These are phyloP conservation scores for Diplogelasinospora grovesii DNA, from an alignment of 495 filamentous ascomycete genomes.

Conservation along the genomic window DNA sequence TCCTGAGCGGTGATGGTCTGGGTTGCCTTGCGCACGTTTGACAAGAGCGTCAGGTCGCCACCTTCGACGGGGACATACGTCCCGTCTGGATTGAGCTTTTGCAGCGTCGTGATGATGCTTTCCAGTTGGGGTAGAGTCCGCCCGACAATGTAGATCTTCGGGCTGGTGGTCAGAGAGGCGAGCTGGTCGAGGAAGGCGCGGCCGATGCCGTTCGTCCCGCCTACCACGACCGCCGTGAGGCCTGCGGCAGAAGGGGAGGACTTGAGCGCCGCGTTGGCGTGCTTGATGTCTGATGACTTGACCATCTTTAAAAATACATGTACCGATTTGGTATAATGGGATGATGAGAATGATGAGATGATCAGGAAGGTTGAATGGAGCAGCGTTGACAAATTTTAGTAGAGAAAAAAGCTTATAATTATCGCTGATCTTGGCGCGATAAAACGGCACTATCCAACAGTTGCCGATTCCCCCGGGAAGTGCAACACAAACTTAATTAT, in stretches of 20 bases:
- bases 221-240: slow-evolving; percentile 49
- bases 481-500: too few species aligned
- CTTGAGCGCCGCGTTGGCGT: slow-evolving; percentile 7
- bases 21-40: slow-evolving; percentile 49
- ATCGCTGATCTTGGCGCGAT: too few species aligned
- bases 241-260: slow-evolving; percentile 5
- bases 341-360: too few species aligned
- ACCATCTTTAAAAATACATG: slow-evolving; percentile 8
- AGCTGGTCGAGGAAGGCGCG: slow-evolving; percentile 48
- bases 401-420: too few species aligned
- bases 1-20: slow-evolving; percentile 42
- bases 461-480: too few species aligned
- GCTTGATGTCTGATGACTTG: slow-evolving; percentile 4
- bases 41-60: slow-evolving; percentile 49
- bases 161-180: slow-evolving; percentile 37
- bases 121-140: slow-evolving; percentile 19
- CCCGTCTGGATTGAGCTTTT: slow-evolving; percentile 40
- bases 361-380: too few species aligned
- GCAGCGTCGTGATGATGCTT: slow-evolving; percentile 25
- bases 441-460: too few species aligned
- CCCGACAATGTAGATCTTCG: slow-evolving; percentile 40
- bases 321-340: too few species aligned
- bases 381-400: too few species aligned
- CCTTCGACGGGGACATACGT: slow-evolving; percentile 43
- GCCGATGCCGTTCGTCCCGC: slow-evolving; percentile 58